Base-by-base conservation (phyloP, 306 rosid genomes). In the cucumber (Cucumis sativus) region DNA sequence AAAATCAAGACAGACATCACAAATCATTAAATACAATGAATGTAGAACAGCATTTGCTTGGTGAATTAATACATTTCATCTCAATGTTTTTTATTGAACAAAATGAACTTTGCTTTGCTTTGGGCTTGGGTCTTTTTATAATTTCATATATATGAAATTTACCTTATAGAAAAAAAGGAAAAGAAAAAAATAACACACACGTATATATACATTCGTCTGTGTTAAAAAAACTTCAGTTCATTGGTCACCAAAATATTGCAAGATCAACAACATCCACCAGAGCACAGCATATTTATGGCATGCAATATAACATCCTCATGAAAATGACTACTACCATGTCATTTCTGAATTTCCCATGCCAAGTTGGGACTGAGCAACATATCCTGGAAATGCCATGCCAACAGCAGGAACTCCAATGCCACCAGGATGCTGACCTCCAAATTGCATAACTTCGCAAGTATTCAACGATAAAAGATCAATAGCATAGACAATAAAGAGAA, bases 331-430 rank as follows among this genome's bases (percentile, higher is more conserved):
- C 23, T 85, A 96, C 99, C 99, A 96, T 60, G 98, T 86, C 99
- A 92, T 92, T 88, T 96, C 99, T 67, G 97, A 87, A 76, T 86
- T 96, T 84, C 97, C 99, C 78, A 87, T 65, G 77, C 98, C 96
- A 84, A 80, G 91, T 84, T 93, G 96, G 45, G 96, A 88, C 80
- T 92, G 89, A 78, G 88, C 89, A 85, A 96, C 99, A 81, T 96
- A 96, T 79, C 99, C 99, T 37, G 99, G 99, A 82, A 91, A 92
- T 35, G 99, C 99, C 99, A 96, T 96, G 77, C 99, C 99, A 76
- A 96, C 98, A 57, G 99, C 96, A 66, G 99, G 99, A 86, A 95
- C 97, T 76, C 99, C 97, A 6, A 95, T 85, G 78, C 99, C 98
- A 85, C 96, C 90, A 78, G 99, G 92, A 85, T 92, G 97, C 91